A percentile compares a stretch with the other conserved stretches of the same genome.
Conservation (phyloP, 1,284 basidiomycete species). For the Tilletia walkeri region DNA sequence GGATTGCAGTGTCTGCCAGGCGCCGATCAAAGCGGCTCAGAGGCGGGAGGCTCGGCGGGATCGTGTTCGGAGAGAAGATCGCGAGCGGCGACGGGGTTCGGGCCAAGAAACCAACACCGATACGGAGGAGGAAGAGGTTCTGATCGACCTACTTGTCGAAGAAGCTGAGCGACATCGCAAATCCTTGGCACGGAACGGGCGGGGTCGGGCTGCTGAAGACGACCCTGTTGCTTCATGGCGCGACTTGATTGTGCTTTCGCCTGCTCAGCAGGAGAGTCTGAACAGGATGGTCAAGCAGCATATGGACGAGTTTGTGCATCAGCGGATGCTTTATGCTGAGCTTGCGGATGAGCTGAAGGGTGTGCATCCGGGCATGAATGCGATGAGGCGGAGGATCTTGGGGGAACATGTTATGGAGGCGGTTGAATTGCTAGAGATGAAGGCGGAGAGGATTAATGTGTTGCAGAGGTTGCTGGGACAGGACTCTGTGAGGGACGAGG, state of each 20-base stretch:
- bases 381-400: constrained; percentile 38
- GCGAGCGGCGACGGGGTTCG: neutral
- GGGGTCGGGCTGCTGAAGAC: neutral
- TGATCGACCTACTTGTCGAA: constrained; percentile 13
- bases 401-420: constrained; percentile 49
- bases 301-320: constrained; percentile 50
- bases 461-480: constrained; percentile 23
- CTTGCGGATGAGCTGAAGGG: constrained; percentile 52
- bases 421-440: constrained; percentile 47
- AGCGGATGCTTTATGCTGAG: constrained; percentile 46
- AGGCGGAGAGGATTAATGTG: constrained; percentile 44
- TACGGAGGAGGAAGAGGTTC: constrained; percentile 10
- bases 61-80: neutral
- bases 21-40: neutral
- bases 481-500: neutral
- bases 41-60: neutral
- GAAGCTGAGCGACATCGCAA: constrained; percentile 1
- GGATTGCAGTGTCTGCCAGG: neutral
- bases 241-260: neutral
- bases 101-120: neutral
- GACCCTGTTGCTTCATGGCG: neutral
- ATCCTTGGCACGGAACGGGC: neutral
- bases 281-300: constrained; percentile 35
- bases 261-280: constrained; percentile 26
- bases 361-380: constrained; percentile 41